Evolutionary conservation across 345 rosid genomes (phyloP), one percentile per base, ranked within the genome.

Genomic region (Arabidopsis arenosa): DNA sequence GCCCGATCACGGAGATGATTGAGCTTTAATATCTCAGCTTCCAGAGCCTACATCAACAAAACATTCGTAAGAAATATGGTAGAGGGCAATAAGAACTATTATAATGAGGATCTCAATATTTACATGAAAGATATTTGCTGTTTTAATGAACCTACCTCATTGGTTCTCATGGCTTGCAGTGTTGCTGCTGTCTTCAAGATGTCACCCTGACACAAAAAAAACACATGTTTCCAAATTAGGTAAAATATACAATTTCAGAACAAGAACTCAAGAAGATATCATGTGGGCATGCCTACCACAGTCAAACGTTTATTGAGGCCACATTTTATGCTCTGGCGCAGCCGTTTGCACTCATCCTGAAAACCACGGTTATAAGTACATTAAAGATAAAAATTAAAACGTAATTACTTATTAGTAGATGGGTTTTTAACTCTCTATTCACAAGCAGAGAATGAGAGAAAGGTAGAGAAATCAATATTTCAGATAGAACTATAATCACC

Each of bases 1-100:
- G 99, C 99, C 77, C 85, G 90, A 82, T 95, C 97, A 57, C 88
- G 83, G 66, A 92, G 96, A 85, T 88, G 87, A 63, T 70, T 81
- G 53, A 86, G 83, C 85, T 83, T 84, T 75, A 76, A 71, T 54
- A 84, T 83, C 87, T 94, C 96, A 63, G 87, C 75, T 75, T 86
- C 93, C 81, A 92, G 81, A 79, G 83, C 65, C 99, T 95, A 81
- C 10, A 73, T 62, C 41, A 64, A 49, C 65, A 70, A 79, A 65
- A 18, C 26, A 43, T 5, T 37, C 61, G 39, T 71, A 76, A 40
- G 58, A 60, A 66, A 17, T 60, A 60, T 35, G 44, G 49, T 26
- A 55, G 49, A 60, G 40, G 43, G 60, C 28, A 43, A 36, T 66
- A 41, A 44, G 60, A 59, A 59, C 21, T 43, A 32, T 44, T 43